Evolutionary conservation across 805 yeast genomes (phyloP).

Genomic region (Ogataea salicorniae): DNA sequence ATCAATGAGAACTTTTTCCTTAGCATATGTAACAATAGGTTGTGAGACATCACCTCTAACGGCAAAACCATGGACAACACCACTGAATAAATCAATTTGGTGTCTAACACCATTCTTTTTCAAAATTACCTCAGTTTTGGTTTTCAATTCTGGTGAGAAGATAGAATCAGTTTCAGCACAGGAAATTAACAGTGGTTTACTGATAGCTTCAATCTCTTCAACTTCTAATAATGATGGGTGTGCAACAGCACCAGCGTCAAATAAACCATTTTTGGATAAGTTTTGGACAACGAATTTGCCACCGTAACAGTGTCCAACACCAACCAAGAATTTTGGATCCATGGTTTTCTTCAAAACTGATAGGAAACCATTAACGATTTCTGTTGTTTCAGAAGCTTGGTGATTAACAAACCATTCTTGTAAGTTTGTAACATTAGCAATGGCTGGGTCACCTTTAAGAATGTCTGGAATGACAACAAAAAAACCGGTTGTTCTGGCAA

Average conservation of each 20-base stretch:
- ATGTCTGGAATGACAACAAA: too few relatives aligned
- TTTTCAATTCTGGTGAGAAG: conserved; percentile 63
- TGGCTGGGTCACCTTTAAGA: too few relatives aligned
- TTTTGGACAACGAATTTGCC: conserved; percentile 63
- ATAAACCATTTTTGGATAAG: conserved; percentile 31
- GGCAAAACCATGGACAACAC: conserved; percentile 73
- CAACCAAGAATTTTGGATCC: conserved; percentile 43
- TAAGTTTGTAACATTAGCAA: too few relatives aligned
- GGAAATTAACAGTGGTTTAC: conserved; percentile 60
- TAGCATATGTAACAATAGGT: conserved; percentile 56
- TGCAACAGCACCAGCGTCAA: conserved; percentile 65
- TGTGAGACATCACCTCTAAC: conserved; percentile 64
- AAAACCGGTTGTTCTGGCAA: too few relatives aligned
- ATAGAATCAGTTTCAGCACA: conserved; percentile 68
- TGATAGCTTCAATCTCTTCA: conserved; percentile 58
- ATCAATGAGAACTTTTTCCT: conserved; percentile 54
- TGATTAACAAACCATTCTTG: too few relatives aligned
- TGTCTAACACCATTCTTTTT: conserved; percentile 47
- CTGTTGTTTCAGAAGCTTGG: conserved; percentile 40
- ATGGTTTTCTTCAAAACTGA: conserved; percentile 14
- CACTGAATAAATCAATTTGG: conserved; percentile 57
- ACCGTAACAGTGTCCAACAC: conserved; percentile 82
- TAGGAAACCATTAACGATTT: conserved; percentile 38
- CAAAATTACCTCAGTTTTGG: conserved; percentile 48
- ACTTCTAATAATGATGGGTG: conserved; percentile 75